phyloP scores from a whole-genome alignment of 306 rosid species.

The Ziziphus jujuba region DNA sequence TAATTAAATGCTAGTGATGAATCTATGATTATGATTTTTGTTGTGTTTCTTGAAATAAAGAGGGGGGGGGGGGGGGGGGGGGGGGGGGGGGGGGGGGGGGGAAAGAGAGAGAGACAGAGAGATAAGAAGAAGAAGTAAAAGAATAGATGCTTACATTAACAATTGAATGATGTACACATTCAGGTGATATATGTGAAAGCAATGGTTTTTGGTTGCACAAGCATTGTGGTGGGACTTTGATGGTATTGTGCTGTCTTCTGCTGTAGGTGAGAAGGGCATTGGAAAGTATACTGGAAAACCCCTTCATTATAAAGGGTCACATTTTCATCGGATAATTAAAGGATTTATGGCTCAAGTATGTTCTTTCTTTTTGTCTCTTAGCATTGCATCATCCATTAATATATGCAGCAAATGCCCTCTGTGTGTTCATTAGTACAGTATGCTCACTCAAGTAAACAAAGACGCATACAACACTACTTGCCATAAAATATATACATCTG shows the following conservation, averaged over 20 bases:
- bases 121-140: background rate
- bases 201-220: background rate
- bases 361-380: constrained; percentile 11
- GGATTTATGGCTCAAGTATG: constrained; percentile 99
- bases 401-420: background rate
- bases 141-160: background rate
- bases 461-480: background rate
- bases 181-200: background rate
- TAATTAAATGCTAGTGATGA: background rate
- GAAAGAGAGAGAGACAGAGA: too few relatives aligned
- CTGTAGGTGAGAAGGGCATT: constrained; percentile 85
- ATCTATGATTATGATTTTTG: background rate
- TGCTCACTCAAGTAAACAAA: background rate
- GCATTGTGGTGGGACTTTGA: background rate
- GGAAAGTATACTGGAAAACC: constrained; percentile 83
- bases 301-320: constrained; percentile 81
- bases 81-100: too few relatives aligned
- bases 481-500: background rate
- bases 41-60: background rate
- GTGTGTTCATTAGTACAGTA: background rate
- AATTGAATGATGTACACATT: background rate
- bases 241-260: constrained; percentile 17
- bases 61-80: too few relatives aligned
- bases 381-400: background rate
- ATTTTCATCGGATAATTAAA: constrained; percentile 81